Percentiles rank a stretch among this genome's conserved stretches.
Evolutionary conservation across 1,139 yeast species (phyloP).

Genomic region (Taphrina communis): DNA sequence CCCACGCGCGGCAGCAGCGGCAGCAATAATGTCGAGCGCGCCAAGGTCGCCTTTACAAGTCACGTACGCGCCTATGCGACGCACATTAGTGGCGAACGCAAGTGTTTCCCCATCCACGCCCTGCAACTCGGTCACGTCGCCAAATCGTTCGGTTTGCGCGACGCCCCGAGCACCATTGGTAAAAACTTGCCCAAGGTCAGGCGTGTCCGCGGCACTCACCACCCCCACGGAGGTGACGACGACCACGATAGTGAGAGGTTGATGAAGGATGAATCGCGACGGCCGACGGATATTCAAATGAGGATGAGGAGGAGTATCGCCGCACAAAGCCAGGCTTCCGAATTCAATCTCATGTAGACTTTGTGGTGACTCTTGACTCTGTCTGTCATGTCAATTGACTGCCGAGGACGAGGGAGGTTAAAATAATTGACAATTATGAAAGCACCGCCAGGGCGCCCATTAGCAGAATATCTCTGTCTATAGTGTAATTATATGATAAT

Average conservation of each 20-base stretch:
- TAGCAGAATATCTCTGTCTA: neutral
- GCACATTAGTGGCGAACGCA: conserved; percentile 79
- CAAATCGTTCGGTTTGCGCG: conserved; percentile 90
- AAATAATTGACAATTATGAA: neutral
- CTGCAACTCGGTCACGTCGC: conserved; percentile 95
- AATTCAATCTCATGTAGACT: conserved; percentile 24
- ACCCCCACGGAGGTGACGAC: neutral
- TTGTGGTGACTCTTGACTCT: too few species aligned
- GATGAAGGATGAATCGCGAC: conserved; percentile 10
- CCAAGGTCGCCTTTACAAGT: conserved; percentile 79
- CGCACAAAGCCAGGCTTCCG: conserved; percentile 20
- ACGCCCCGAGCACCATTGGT: conserved; percentile 76
- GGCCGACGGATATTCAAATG: conserved; percentile 28
- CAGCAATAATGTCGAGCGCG: conserved; percentile 60
- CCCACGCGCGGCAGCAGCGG: conserved; percentile 52
- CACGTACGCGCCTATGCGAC: conserved; percentile 97
- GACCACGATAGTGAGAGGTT: neutral
- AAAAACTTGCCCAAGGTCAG: conserved; percentile 17
- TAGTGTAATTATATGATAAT: neutral
- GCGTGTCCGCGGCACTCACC: neutral
- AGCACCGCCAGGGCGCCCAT: conserved; percentile 4
- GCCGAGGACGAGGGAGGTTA: too few species aligned
- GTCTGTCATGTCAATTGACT: too few species aligned
- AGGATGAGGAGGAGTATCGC: conserved; percentile 32
- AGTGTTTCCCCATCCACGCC: conserved; percentile 74